Base-by-base conservation (phyloP, 331 rosid genomes). In the Acacia pycnantha region DNA sequence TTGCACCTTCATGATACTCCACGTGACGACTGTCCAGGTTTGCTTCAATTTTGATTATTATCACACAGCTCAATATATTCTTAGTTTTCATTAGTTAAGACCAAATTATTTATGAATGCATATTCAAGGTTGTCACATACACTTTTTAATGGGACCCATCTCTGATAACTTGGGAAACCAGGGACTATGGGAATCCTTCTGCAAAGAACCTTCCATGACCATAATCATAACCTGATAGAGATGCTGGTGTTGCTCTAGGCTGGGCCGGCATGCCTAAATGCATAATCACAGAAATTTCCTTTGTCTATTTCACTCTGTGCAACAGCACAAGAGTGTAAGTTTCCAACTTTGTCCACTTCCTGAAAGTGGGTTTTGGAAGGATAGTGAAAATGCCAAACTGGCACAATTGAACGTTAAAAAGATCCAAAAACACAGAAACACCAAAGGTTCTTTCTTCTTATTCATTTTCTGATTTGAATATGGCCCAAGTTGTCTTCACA, bases 21-120 rank as follows among this genome's bases (percentile, higher is more conserved):
- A 61, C 94, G 98, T 2, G 77, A 91, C 26, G 98, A 95, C 84
- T 93, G 98, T 85, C 98, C 98, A 95, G 98, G 98, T 95, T 87
- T 69, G 90, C 66, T n/a, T 51, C 54, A 9, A 33, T 56, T 68
- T 65, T 73, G 51, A 66, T 70, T 64, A 29, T 37, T 27, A 26
- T 27, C 31, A 24, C 67, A 9, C 24, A 74, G 64, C 69, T 33
- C 54, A 53, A 47, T 69, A 31, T 21, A 18, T 74, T 69, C 73
- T 19, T 37, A 56, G 50, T 40, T 69, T 43, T 54, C 54, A 56
- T 73, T 21, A 16, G 41, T 26, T 26, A 26, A 21, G 61, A 59
- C 7, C 67, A 68, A 41, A 41, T 65, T 29, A 29, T 10, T 1
- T 15, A 37, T 37, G 50, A 37, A 19, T 68, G 11, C 7, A 68